A percentile compares a stretch with the other conserved stretches of the same genome.
Evolutionary conservation across 2,329 filamentous ascomycete genomes (phyloP).

Genomic region (Paecilomyces niveus): DNA sequence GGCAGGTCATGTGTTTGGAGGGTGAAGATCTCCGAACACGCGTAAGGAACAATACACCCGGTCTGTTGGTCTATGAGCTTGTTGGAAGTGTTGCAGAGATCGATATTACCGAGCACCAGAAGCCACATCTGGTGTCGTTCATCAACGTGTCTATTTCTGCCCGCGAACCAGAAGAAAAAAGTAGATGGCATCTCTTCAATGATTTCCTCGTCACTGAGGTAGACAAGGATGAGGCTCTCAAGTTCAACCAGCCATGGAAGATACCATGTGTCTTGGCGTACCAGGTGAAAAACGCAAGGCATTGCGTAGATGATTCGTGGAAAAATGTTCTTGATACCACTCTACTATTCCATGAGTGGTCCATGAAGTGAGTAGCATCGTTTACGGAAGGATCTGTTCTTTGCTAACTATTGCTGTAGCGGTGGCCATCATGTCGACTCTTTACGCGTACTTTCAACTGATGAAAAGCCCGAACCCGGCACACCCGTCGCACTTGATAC

Average conservation of each 20-base stretch:
- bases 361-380: slow-evolving; percentile 36
- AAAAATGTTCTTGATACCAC: slow-evolving; percentile 76
- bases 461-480: slow-evolving; percentile 63
- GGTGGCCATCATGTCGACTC: slow-evolving; percentile 31
- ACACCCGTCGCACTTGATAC: slow-evolving; percentile 87
- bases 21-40: slow-evolving; percentile 80
- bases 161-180: slow-evolving; percentile 46
- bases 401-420: slow-evolving; percentile 12
- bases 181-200: slow-evolving; percentile 93
- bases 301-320: slow-evolving; percentile 80
- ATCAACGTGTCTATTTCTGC: slow-evolving; percentile 62
- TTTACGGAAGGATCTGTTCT: neutral
- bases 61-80: slow-evolving; percentile 83
- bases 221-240: slow-evolving; percentile 72
- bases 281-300: slow-evolving; percentile 73
- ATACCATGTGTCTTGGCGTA: slow-evolving; percentile 80
- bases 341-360: slow-evolving; percentile 70
- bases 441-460: slow-evolving; percentile 27
- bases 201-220: slow-evolving; percentile 87
- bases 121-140: slow-evolving; percentile 83
- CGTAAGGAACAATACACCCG: slow-evolving; percentile 68
- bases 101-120: slow-evolving; percentile 75
- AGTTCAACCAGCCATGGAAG: slow-evolving; percentile 90
- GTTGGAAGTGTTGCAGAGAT: slow-evolving; percentile 87
- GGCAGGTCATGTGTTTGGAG: slow-evolving; percentile 93